Evolutionary conservation across 179 eudicot genomes (phyloP).

Genomic region (Carnegiea gigantea): DNA sequence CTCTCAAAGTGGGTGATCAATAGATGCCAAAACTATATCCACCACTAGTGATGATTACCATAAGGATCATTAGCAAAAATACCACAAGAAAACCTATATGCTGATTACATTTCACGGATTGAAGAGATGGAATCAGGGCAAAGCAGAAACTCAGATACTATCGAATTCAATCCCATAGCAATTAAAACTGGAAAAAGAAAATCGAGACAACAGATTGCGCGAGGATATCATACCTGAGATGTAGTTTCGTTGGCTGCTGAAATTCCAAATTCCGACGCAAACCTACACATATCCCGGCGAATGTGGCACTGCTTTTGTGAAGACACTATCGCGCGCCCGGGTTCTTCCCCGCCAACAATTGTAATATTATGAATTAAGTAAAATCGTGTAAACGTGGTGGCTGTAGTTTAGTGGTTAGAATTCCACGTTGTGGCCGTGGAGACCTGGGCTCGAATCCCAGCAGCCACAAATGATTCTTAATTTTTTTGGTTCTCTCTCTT

Average conservation of each 20-base stretch:
- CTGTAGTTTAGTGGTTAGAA: constrained; percentile 99
- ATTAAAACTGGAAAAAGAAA: no score
- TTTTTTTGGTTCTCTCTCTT: neutral
- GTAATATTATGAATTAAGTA: no score
- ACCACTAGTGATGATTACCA: no score
- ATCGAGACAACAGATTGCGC: neutral
- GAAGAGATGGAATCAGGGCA: constrained; percentile 15
- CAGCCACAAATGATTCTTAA: constrained; percentile 48
- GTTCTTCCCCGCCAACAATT: no score
- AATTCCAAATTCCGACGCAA: neutral
- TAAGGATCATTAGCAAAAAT: no score
- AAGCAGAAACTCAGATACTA: neutral
- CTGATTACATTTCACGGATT: neutral
- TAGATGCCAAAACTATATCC: neutral
- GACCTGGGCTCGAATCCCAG: constrained; percentile 99
- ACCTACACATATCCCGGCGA: neutral
- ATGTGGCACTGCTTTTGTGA: neutral
- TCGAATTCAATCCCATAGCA: neutral
- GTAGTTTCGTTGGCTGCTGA: neutral
- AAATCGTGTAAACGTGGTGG: constrained; percentile 32
- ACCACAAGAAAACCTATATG: no score
- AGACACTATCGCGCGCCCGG: no score
- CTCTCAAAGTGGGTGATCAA: neutral
- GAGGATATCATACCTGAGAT: constrained; percentile 10
- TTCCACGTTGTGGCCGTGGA: constrained; percentile 99